Evolutionary conservation across 139 green algal genomes (phyloP), one percentile per base, ranked within the genome.

Genomic region (Pseudopediastrum boryanum): DNA sequence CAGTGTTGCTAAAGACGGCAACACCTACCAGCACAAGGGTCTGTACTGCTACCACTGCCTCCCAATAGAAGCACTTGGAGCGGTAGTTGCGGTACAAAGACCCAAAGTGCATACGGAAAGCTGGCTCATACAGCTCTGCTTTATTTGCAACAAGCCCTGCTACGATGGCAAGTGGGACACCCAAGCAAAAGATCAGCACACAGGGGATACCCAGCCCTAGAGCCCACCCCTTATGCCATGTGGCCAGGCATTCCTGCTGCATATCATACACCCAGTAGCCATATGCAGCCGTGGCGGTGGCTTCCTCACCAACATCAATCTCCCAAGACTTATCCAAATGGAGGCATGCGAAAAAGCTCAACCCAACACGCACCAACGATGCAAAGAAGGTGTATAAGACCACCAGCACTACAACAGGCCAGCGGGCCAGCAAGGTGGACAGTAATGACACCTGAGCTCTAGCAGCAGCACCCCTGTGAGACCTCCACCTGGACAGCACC

Each of bases 1-100:
- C 33, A 12, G 43, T 29, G 23, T 16, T 36, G 42, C 42, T 39
- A 43, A 74, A 74, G 13, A 74, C 66, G 35, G 8, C 4, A 6
- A 69, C 27, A 35, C 61, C 42, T 7, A 69, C 61, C 61, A 69
- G 27, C 61, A 69, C 61, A 13, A 69, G 33, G 25, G 61, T 69
- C 19, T 42, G 61, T 12, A 42, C 61, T 7, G 61, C 23, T 7
- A 69, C 61, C 12, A 69, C 61, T 12, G 66, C 66, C 66, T 74
- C 66, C 8, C 23, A 74, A 3, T 27, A 74, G 66, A 43, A 74
- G 42, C 66, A 33, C 2, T 21, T 19, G 0, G 42, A 43, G 27
- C 43, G 16, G 66, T 56, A 74, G n/a, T 48, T 59, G 42, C 42
- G 42, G 43, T 42, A 74, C 5, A 74, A 29, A 43, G 58, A 74